These are phyloP conservation scores for Pecoramyces ruminantium DNA, from an alignment of 192 early-diverging fungal genomes.

Conservation along the genomic window DNA sequence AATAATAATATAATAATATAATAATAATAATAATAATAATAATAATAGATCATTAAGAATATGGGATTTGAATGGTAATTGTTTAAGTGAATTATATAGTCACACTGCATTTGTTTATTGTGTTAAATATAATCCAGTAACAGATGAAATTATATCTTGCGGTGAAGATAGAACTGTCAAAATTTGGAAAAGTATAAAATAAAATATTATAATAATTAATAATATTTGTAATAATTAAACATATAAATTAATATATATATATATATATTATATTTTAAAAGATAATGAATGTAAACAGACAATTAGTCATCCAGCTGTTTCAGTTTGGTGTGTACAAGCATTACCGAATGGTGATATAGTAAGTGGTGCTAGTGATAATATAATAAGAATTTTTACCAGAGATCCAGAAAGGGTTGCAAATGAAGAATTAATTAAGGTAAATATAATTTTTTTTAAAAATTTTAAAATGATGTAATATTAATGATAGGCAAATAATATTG, in stretches of 20 bases:
- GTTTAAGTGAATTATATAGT: conserved; percentile 53
- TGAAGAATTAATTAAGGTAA: conserved; percentile 15
- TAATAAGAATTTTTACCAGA: conserved; percentile 66
- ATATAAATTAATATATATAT: neutral
- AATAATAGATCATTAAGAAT: conserved; percentile 55
- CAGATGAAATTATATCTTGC: conserved; percentile 66
- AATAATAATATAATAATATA: too few species aligned
- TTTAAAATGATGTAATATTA: too few species aligned
- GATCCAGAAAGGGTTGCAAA: conserved; percentile 37
- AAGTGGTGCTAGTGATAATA: conserved; percentile 66
- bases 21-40: neutral
- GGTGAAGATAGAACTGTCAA: conserved; percentile 86
- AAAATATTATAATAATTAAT: too few species aligned
- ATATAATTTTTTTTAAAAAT: neutral
- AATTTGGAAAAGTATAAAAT: conserved; percentile 65
- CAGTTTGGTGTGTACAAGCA: conserved; percentile 74
- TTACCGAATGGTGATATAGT: conserved; percentile 71
- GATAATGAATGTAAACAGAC: conserved; percentile 55
- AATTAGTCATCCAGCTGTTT: conserved; percentile 69
- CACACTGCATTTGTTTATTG: conserved; percentile 92
- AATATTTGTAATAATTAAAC: too few species aligned
- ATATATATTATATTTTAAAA: too few species aligned
- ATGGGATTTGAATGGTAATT: conserved; percentile 58
- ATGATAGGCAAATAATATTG: too few species aligned
- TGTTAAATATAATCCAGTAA: conserved; percentile 33